Evolutionary conservation across 768 basidiomycete genomes (phyloP).

Genomic region (Rossbeevera mucosa): DNA sequence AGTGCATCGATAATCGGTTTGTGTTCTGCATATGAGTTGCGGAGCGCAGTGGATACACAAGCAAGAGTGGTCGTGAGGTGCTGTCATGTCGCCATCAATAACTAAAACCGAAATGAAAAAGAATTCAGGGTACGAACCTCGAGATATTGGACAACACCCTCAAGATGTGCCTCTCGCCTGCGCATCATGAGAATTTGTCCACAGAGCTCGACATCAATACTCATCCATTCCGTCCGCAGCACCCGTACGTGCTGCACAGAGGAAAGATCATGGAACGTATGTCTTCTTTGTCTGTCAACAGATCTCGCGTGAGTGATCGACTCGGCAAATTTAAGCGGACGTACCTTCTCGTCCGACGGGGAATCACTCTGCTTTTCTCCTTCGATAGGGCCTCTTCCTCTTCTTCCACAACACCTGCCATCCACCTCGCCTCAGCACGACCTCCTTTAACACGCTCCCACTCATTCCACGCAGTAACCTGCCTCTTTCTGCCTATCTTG

Average conservation of each 20-base stretch:
- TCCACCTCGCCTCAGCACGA: constrained; percentile 19
- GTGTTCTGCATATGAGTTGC: constrained; percentile 55
- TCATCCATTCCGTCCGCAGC: constrained; percentile 61
- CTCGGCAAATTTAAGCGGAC: constrained; percentile 2
- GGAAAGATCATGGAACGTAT: constrained; percentile 62
- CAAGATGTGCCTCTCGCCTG: constrained; percentile 62
- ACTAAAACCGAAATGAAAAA: constrained; percentile 7
- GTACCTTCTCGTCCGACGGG: constrained; percentile 27
- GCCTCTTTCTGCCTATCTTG: constrained; percentile 3
- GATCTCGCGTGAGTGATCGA: not conserved
- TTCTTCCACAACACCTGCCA: constrained; percentile 13
- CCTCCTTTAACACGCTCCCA: constrained; percentile 24
- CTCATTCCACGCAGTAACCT: constrained; percentile 49
- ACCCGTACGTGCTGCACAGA: constrained; percentile 46
- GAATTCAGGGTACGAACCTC: constrained; percentile 37
- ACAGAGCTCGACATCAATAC: constrained; percentile 73
- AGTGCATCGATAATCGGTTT: constrained; percentile 44
- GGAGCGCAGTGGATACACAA: constrained; percentile 51
- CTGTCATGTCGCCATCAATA: constrained; percentile 25
- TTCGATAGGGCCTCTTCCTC: not conserved
- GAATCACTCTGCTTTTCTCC: constrained; percentile 8
- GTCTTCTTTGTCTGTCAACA: constrained; percentile 38
- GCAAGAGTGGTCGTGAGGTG: constrained; percentile 52
- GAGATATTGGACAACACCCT: constrained; percentile 57
- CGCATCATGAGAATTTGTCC: constrained; percentile 68